These are phyloP conservation scores for Clavaria fumosa DNA, from an alignment of 768 basidiomycete species.

Conservation along the genomic window DNA sequence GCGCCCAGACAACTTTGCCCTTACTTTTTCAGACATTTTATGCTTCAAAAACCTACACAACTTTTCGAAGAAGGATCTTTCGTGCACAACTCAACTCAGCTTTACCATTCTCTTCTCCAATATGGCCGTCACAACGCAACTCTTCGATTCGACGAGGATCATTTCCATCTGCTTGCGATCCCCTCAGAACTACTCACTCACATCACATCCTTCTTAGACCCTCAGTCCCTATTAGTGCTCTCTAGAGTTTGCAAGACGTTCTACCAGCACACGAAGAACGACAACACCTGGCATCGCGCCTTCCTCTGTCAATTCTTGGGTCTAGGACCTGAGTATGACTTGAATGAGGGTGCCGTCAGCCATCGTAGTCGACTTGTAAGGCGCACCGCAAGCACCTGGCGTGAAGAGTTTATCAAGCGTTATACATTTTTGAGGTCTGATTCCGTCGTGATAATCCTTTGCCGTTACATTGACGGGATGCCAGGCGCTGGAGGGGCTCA, in stretches of 20 bases:
- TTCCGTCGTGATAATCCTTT: not conserved
- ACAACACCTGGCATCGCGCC: constrained; percentile 68
- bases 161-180: constrained; percentile 12
- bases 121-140: no score
- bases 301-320: constrained; percentile 54
- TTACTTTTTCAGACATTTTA: not conserved
- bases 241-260: constrained; percentile 35
- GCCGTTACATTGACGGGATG: constrained; percentile 1
- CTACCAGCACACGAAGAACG: constrained; percentile 53
- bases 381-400: constrained; percentile 47
- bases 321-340: constrained; percentile 46
- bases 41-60: not conserved
- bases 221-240: constrained; percentile 43
- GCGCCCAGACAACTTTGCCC: not conserved
- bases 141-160: not conserved
- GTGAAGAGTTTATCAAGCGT: constrained; percentile 47
- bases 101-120: no score
- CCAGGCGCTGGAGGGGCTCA: constrained; percentile 58
- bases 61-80: not conserved
- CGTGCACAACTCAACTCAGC: no score
- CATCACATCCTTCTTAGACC: constrained; percentile 58
- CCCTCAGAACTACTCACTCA: constrained; percentile 64
- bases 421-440: constrained; percentile 32
- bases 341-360: constrained; percentile 23
- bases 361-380: constrained; percentile 32